These are phyloP conservation scores for Larix kaempferi DNA, from an alignment of 75 land plant genomes.

Conservation along the genomic window DNA sequence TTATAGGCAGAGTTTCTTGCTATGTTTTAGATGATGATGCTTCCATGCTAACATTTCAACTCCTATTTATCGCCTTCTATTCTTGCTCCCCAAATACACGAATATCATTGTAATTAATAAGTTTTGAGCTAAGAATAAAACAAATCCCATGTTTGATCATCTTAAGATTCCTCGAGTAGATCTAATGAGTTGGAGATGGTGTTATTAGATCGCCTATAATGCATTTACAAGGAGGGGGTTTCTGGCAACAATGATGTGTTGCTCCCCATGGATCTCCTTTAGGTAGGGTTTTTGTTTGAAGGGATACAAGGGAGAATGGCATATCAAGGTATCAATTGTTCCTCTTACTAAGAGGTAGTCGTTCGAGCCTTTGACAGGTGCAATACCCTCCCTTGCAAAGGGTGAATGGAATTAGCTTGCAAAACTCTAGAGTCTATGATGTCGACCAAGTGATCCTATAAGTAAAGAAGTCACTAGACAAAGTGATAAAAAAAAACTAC, in stretches of 20 bases:
- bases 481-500: neutral
- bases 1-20: too few species aligned
- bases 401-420: slow-evolving; percentile 11
- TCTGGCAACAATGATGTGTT: neutral
- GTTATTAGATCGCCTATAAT: neutral
- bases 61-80: too few species aligned
- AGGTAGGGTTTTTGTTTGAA: neutral
- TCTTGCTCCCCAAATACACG: too few species aligned
- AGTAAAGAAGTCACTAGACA: slow-evolving; percentile 30
- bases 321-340: slow-evolving; percentile 26
- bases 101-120: too few species aligned
- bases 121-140: too few species aligned
- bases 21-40: too few species aligned
- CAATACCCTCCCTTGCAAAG: slow-evolving; percentile 6
- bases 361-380: slow-evolving; percentile 11
- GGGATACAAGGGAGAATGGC: slow-evolving; percentile 18
- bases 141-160: too few species aligned
- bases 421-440: slow-evolving; percentile 12
- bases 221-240: neutral
- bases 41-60: too few species aligned
- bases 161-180: too few species aligned
- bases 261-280: neutral
- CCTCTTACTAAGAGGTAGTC: slow-evolving; percentile 32
- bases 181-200: neutral
- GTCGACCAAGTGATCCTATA: slow-evolving; percentile 28